Base-by-base conservation (phyloP, 495 filamentous ascomycete genomes). In the Talaromyces liani region DNA sequence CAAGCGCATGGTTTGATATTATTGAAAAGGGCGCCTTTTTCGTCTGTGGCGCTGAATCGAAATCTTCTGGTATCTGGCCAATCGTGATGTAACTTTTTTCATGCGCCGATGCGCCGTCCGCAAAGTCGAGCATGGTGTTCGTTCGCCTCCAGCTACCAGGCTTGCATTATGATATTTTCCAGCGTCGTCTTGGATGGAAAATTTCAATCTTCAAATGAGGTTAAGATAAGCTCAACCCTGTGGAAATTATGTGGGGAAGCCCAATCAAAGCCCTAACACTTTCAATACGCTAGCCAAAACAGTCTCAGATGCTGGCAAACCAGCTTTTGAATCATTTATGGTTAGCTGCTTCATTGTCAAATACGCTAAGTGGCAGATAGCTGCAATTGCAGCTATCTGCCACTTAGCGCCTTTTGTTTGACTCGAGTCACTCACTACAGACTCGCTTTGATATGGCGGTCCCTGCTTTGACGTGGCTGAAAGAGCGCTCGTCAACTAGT, bases 71-170 rank as follows among this genome's bases (percentile, higher is more conserved):
- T 72, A 94, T 82, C 7, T 79, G 75, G 2, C 84, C 81, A 65
- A 90, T 77, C 0, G 89, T 89, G 58, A 88, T 87, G 73, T 84
- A 88, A 73, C 87, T 90, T 78, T 92, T 97, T 51, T 84, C 77
- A 63, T 85, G 83, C 70, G 80, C 76, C 8, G 83, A 79, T 39
- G 82, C 79, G 34, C 81, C 77, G 16, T 80, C 75, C 25, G 74
- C 68, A 58, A 88, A 82, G 29, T 85, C 78, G 27, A 88, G 77
- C 88, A 91, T 90, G 24, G 3, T 65, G 6, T 33, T 49, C 6
- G n/a, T 20, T 29, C 2, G 12, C 14, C 6, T 22, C 12, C 10
- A 56, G 53, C 10, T 29, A 2, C 22, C 4, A 41, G 4, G n/a
- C 6, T 8, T 24, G 22, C 20, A n/a, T 29, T 7, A 29, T 24